phyloP scores from a whole-genome alignment of 768 basidiomycete species.

The Boletus patriciae region DNA sequence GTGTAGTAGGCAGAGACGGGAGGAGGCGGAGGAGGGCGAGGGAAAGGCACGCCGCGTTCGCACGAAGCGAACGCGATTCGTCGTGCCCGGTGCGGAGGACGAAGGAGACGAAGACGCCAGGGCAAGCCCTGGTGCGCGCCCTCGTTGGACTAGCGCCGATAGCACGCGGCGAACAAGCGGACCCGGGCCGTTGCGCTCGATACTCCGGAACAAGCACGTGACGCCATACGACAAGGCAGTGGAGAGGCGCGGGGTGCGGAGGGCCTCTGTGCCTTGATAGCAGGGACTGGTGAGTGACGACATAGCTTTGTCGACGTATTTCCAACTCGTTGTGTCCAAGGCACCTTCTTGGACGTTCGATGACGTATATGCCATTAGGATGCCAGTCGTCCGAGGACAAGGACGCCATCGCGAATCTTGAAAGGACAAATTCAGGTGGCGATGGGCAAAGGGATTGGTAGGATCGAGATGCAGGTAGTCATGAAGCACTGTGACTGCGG shows the following conservation, averaged over 20 bases:
- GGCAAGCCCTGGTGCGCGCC: not conserved
- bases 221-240: conserved; percentile 10
- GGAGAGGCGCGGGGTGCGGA: not conserved
- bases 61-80: conserved; percentile 17
- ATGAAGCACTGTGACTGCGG: not conserved
- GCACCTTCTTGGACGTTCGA: not conserved
- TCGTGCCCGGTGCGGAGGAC: conserved; percentile 4
- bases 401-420: not conserved
- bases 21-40: not conserved
- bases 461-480: not conserved
- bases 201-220: conserved; percentile 13
- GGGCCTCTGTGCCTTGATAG: conserved; percentile 8
- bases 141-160: not conserved
- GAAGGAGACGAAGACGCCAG: not conserved
- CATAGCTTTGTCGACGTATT: not conserved
- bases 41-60: not conserved
- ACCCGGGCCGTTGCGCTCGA: conserved; percentile 11
- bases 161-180: not conserved
- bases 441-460: not conserved
- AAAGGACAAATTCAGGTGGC: not conserved
- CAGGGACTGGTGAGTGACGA: not conserved
- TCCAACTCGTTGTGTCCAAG: not conserved
- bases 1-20: not conserved
- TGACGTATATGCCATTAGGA: not conserved
- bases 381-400: not conserved